Evolutionary conservation across 371 early-diverging fungal species (phyloP), one percentile per base, ranked within the genome.

Genomic region (Entomophthora muscae): DNA sequence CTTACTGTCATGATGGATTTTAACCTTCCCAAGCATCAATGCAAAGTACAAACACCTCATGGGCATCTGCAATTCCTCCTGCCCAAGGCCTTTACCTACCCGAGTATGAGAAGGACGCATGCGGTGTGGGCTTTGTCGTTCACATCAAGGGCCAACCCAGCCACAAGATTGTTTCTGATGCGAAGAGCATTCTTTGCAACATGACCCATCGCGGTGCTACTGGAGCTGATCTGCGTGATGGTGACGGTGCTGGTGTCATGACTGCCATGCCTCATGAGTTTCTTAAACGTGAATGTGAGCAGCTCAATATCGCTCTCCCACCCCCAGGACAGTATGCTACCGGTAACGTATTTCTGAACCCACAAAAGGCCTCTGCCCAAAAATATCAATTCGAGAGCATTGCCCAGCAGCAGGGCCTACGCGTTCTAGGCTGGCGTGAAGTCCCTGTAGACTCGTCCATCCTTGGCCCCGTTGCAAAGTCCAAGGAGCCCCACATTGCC

Each of bases 61-160:
- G 93, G 93, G 91, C 91, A 32, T 81, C 75, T 51, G 79, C 84
- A 28, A 74, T 94, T 65, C 96, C 96, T 12, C 72, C 78, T 55
- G 81, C 83, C 26, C 89, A 91, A 74, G 96, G 91, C 52, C 77
- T 95, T 26, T 95, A 95, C 69, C 75, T 91, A 68, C 94, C 96
- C 28, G 82, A 79, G 63, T 76, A 78, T 66, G 95, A 95, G 76
- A 90, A 90, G 66, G 95, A 95, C 71, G 82, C 93, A 7, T 97
- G 97, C 73, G 97, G 97, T 75, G 97, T 97, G 63, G 97, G 97
- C 1, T 97, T 97, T 70, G 86, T 93, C 67, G 88, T 90, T 57
- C 85, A 90, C 73, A 89, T 96, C 75, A 88, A 91, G 69, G 89
- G 87, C 63, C 68, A 73, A 7, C 71, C 83, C 32, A 84, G 87